Conservation (phyloP, 768 basidiomycete species). For the Psilocybe azurescens region DNA sequence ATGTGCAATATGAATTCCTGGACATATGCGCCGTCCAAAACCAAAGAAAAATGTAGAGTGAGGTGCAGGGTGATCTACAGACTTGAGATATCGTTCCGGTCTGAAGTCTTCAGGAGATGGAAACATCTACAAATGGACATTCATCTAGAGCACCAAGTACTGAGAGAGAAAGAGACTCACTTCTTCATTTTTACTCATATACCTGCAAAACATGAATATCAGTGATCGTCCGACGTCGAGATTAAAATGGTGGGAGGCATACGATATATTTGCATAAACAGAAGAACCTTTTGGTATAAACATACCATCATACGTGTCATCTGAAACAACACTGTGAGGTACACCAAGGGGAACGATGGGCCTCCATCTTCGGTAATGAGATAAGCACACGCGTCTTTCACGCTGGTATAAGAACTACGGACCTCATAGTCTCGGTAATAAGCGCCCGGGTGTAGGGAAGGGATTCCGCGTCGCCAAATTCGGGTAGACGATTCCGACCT, state of each 20-base stretch:
- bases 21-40: constrained; percentile 32
- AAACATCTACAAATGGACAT: constrained; percentile 22
- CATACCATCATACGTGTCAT: constrained; percentile 42
- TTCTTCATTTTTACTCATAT: constrained; percentile 30
- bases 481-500: constrained; percentile 33
- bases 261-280: constrained; percentile 30
- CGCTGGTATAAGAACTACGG: background rate
- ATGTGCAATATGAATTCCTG: constrained; percentile 31
- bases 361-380: constrained; percentile 26
- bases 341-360: constrained; percentile 34
- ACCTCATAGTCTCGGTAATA: constrained; percentile 30
- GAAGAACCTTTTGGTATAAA: constrained; percentile 42
- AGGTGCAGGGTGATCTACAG: background rate
- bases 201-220: constrained; percentile 11
- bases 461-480: constrained; percentile 31
- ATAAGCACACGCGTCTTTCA: background rate
- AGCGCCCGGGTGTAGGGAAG: constrained; percentile 31
- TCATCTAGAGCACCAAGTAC: background rate
- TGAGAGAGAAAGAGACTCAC: constrained; percentile 8
- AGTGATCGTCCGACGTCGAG: background rate
- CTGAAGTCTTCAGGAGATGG: constrained; percentile 25
- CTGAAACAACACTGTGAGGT: constrained; percentile 37
- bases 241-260: constrained; percentile 4
- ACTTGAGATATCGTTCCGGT: constrained; percentile 29
- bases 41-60: constrained; percentile 28